Evolutionary conservation across 2,329 filamentous ascomycete species (phyloP).

Genomic region (Aspergillus puulaauensis): DNA sequence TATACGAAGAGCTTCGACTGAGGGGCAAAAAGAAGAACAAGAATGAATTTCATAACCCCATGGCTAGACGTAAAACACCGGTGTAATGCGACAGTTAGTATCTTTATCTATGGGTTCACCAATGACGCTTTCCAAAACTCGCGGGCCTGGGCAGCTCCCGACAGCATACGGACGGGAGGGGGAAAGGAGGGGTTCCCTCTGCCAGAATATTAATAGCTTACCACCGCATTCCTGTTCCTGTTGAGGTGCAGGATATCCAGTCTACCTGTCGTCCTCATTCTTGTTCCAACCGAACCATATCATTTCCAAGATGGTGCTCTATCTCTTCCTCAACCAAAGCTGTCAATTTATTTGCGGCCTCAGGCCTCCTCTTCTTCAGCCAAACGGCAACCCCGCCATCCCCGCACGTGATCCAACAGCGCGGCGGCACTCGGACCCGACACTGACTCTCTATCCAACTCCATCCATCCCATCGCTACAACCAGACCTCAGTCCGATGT

Average conservation of each 20-base stretch:
- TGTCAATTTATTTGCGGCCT: conserved; percentile 12
- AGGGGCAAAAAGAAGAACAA: not conserved
- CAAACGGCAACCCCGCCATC: conserved; percentile 13
- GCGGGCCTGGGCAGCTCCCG: not conserved
- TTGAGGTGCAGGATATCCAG: not conserved
- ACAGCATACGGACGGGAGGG: not conserved
- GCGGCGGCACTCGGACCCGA: conserved; percentile 4
- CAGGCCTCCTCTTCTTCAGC: conserved; percentile 5
- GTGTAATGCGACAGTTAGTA: not conserved
- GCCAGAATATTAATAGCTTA: conserved; percentile 1
- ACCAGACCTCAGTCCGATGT: not conserved
- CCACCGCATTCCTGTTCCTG: not conserved
- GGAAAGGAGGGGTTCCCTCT: not conserved
- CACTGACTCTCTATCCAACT: not conserved
- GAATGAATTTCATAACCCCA: not conserved
- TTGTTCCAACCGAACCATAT: not conserved
- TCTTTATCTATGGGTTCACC: not conserved
- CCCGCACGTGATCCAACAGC: conserved; percentile 12
- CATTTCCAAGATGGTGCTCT: conserved; percentile 6
- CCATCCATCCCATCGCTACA: not conserved
- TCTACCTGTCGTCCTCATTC: not conserved
- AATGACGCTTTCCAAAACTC: not conserved
- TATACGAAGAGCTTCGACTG: not conserved
- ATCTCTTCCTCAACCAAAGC: conserved; percentile 12
- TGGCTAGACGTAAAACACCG: not conserved